A percentile compares a stretch with the other conserved stretches of the same genome.
phyloP scores from a whole-genome alignment of 495 filamentous ascomycete species.

The Podospora tetraspora region DNA sequence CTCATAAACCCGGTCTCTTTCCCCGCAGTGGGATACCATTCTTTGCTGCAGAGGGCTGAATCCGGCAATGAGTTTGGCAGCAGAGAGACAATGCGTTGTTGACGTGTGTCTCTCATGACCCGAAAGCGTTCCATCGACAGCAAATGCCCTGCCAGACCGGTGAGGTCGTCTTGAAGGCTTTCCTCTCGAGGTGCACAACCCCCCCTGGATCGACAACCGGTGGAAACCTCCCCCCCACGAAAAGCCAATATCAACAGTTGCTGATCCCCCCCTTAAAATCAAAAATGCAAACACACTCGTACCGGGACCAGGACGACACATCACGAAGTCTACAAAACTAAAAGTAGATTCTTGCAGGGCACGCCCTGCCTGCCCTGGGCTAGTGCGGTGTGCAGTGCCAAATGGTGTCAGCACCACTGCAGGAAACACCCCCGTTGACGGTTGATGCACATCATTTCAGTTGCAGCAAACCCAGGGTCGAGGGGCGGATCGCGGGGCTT shows the following conservation, averaged over 20 bases:
- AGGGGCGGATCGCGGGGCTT: neutral
- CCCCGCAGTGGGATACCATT: conserved; percentile 2
- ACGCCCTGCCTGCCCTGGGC: neutral
- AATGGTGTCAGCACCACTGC: neutral
- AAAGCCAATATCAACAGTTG: neutral
- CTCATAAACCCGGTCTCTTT: neutral
- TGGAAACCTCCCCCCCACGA: neutral
- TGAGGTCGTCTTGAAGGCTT: neutral
- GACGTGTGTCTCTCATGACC: neutral
- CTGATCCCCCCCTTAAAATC: neutral
- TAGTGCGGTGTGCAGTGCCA: neutral
- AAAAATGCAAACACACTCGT: neutral
- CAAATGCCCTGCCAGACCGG: neutral
- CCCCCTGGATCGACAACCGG: neutral
- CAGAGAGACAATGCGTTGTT: neutral
- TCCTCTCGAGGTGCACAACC: neutral
- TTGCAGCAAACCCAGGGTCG: neutral
- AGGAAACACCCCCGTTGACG: neutral
- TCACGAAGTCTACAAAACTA: neutral
- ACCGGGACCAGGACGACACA: neutral
- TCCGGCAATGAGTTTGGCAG: conserved; percentile 1
- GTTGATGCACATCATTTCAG: neutral
- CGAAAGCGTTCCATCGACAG: neutral
- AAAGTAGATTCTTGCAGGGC: neutral
- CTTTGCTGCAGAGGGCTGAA: conserved; percentile 9